phyloP scores from a whole-genome alignment of 2,329 filamentous ascomycete species.

The Xylariaceae sp. region DNA sequence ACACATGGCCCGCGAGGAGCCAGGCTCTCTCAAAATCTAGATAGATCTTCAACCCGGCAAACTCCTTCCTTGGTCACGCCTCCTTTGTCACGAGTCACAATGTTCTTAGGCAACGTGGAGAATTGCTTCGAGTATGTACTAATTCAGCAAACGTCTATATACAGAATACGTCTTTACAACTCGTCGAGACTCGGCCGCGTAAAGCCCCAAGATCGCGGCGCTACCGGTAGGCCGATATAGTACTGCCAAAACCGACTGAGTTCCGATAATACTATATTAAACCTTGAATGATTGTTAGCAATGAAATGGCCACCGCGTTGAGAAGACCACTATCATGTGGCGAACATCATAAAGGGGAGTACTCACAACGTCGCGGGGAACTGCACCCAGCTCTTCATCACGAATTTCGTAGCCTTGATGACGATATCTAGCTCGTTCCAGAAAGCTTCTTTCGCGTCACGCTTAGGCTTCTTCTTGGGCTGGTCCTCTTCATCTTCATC shows the following conservation, averaged over 20 bases:
- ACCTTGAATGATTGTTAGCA: slow-evolving; percentile 28
- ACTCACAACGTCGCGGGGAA: slow-evolving; percentile 70
- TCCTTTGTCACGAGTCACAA: slow-evolving; percentile 8
- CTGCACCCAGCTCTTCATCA: slow-evolving; percentile 65
- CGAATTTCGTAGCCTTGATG: slow-evolving; percentile 57
- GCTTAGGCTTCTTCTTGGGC: slow-evolving; percentile 25
- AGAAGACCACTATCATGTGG: not conserved
- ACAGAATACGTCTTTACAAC: too few species aligned
- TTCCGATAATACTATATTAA: slow-evolving; percentile 41
- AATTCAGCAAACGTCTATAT: not conserved
- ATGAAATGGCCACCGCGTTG: not conserved
- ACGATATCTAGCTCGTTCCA: slow-evolving; percentile 61
- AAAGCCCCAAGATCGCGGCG: slow-evolving; percentile 44
- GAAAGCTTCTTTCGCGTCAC: slow-evolving; percentile 49
- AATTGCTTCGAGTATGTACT: too few species aligned
- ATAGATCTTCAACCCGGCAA: too few species aligned
- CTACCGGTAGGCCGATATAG: slow-evolving; percentile 50
- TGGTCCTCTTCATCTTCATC: slow-evolving; percentile 35
- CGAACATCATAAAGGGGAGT: not conserved
- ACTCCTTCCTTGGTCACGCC: not conserved
- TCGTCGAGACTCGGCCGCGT: slow-evolving; percentile 43
- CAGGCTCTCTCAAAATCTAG: too few species aligned
- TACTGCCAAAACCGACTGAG: slow-evolving; percentile 42
- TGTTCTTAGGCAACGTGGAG: too few species aligned
- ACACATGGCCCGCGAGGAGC: too few species aligned